Evolutionary conservation across 495 filamentous ascomycete genomes (phyloP).

Genomic region (Lichina pygmaea): DNA sequence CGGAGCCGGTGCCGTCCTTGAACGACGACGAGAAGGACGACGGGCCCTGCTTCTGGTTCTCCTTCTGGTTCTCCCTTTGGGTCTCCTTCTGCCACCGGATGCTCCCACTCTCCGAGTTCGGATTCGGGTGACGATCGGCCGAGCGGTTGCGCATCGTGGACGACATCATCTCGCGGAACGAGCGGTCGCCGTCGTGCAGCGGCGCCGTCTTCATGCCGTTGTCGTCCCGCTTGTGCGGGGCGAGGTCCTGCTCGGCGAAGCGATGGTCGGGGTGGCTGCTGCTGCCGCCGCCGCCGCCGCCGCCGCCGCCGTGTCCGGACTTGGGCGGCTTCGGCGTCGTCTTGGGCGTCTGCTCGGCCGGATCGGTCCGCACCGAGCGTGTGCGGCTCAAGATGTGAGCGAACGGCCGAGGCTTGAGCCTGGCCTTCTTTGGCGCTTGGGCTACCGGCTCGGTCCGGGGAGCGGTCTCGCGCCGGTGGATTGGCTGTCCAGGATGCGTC

Average conservation of each 20-base stretch:
- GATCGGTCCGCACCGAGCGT: conserved; percentile 28
- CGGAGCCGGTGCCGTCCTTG: conserved; percentile 35
- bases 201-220: conserved; percentile 27
- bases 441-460: neutral
- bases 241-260: conserved; percentile 14
- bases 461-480: neutral
- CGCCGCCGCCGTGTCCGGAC: conserved; percentile 5
- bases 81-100: conserved; percentile 1
- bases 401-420: conserved; percentile 19
- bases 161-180: conserved; percentile 34
- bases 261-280: conserved; percentile 1
- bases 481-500: too few relatives aligned
- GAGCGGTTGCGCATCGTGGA: conserved; percentile 32
- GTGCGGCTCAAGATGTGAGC: conserved; percentile 34
- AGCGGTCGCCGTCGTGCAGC: conserved; percentile 29
- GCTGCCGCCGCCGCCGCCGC: conserved; percentile 1
- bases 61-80: conserved; percentile 3
- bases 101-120: conserved; percentile 10
- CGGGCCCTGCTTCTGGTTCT: conserved; percentile 9
- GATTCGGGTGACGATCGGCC: conserved; percentile 24
- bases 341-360: conserved; percentile 18
- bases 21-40: conserved; percentile 18
- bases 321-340: conserved; percentile 6
- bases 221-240: neutral
- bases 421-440: conserved; percentile 8